Conservation (phyloP, 2,329 filamentous ascomycete genomes). For the Arthrobotrys pseudoclavata region DNA sequence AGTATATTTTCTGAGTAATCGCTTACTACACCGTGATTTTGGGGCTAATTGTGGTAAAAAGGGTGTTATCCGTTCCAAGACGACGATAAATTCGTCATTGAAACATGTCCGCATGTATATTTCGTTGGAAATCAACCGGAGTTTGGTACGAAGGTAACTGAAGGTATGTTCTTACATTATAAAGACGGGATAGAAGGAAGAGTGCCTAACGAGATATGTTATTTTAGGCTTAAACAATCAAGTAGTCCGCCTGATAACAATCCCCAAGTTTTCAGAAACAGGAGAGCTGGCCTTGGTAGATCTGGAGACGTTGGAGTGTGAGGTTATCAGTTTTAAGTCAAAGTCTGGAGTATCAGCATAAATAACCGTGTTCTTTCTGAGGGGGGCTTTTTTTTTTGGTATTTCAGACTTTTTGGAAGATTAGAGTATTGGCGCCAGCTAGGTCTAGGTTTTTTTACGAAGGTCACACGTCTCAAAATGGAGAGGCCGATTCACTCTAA, state of each 20-base stretch:
- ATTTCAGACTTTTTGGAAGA: not conserved
- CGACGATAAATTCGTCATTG: conserved; percentile 89
- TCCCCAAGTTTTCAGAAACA: conserved; percentile 84
- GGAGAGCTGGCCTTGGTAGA: conserved; percentile 87
- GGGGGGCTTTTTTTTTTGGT: too few relatives aligned
- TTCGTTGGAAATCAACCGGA: conserved; percentile 87
- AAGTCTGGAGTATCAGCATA: conserved; percentile 10
- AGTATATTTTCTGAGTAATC: conserved; percentile 67
- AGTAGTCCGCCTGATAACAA: conserved; percentile 80
- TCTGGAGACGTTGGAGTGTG: conserved; percentile 83
- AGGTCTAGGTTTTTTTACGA: not conserved
- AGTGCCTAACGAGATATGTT: not conserved
- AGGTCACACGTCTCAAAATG: not conserved
- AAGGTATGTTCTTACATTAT: conserved; percentile 66
- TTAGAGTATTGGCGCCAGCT: not conserved
- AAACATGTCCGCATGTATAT: conserved; percentile 86
- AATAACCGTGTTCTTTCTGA: not conserved
- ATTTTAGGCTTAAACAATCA: conserved; percentile 73
- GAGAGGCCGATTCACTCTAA: not conserved
- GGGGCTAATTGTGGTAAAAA: conserved; percentile 64
- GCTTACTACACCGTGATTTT: too few relatives aligned
- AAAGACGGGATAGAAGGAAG: too few relatives aligned
- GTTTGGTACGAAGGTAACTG: conserved; percentile 79
- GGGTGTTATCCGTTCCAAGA: conserved; percentile 98
- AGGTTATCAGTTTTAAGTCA: conserved; percentile 72